A percentile compares a stretch with the other conserved stretches of the same genome.
Evolutionary conservation across 768 basidiomycete species (phyloP).

Genomic region (Amanita thiersii): DNA sequence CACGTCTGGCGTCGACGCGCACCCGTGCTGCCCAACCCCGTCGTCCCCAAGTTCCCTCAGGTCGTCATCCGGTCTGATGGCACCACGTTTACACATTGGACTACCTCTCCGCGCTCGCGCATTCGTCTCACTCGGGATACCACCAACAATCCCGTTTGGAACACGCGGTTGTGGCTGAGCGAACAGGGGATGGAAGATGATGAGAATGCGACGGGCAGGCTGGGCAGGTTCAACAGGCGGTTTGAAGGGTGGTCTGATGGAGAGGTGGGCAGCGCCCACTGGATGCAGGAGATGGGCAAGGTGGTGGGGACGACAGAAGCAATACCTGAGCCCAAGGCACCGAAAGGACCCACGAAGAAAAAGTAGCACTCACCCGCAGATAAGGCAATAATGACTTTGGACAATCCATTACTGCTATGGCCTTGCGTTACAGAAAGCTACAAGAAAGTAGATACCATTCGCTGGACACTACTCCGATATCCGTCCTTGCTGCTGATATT

Average conservation of each 20-base stretch:
- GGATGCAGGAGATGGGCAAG: conserved; percentile 23
- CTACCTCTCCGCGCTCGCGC: conserved; percentile 75
- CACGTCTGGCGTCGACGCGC: conserved; percentile 72
- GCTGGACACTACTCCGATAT: no score
- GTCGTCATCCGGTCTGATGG: conserved; percentile 83
- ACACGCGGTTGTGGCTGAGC: conserved; percentile 48
- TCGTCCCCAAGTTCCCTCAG: conserved; percentile 84
- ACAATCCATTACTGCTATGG: no score
- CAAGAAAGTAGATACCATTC: no score
- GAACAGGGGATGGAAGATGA: conserved; percentile 58
- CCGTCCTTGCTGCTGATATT: no score
- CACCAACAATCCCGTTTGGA: conserved; percentile 86
- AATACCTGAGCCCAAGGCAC: not conserved
- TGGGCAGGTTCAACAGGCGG: conserved; percentile 72
- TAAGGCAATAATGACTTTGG: no score
- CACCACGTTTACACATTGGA: conserved; percentile 81
- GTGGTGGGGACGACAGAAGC: conserved; percentile 7
- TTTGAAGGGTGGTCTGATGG: conserved; percentile 45
- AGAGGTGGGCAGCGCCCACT: conserved; percentile 23
- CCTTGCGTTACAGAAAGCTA: no score
- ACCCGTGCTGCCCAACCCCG: conserved; percentile 67
- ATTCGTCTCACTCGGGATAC: conserved; percentile 80
- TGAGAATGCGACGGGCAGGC: conserved; percentile 61
- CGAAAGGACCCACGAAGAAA: not conserved
- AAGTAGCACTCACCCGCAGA: no score